Evolutionary conservation across 148 eudicot species (phyloP), one percentile per base, ranked within the genome.

Genomic region (Vaccinium macrocarpon): DNA sequence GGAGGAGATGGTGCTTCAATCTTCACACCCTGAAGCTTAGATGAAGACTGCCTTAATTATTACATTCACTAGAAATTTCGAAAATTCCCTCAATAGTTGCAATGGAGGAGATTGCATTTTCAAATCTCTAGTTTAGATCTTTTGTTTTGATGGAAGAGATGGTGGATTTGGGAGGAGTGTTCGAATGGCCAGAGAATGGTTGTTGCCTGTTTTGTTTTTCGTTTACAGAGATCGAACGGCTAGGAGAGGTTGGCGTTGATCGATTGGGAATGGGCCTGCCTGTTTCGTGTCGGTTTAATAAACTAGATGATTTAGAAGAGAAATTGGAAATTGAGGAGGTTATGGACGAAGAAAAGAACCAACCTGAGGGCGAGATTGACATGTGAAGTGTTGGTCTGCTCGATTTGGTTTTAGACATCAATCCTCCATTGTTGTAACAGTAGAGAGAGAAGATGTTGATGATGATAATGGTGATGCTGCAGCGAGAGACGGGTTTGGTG

Each of bases 351-450:
- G 91, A 81, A 49, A 91, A 91, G 86, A 91, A 91, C 29, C 87
- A 86, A 76, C 91, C 91, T 35, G 92, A 88, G n/a, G 93, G 92
- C 0, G 92, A 91, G 32, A 81, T 82, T 5, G 93, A 90, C 6
- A 92, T 76, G 51, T 42, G 52, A n/a, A 74, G 38, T 1, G 7
- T 15, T 2, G 71, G 7, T 32, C 64, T 5, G 49, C 52, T 76
- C 38, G 81, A 78, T 79, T 78, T 80, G 32, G 80, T 84, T 82
- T 88, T 87, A 8, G 92, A 86, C 55, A 57, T 1, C 83, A 29
- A 6, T 68, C 80, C 85, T 86, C 87, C 92, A 90, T 87, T 56
- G 82, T 59, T 89, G 82, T 64, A 82, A 61, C 21, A 72, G 82
- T 66, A 49, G 56, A 76, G 56, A 50, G 56, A 10, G 15, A 64